Evolutionary conservation across 331 rosid species (phyloP).

Genomic region (Arachis monticola): DNA sequence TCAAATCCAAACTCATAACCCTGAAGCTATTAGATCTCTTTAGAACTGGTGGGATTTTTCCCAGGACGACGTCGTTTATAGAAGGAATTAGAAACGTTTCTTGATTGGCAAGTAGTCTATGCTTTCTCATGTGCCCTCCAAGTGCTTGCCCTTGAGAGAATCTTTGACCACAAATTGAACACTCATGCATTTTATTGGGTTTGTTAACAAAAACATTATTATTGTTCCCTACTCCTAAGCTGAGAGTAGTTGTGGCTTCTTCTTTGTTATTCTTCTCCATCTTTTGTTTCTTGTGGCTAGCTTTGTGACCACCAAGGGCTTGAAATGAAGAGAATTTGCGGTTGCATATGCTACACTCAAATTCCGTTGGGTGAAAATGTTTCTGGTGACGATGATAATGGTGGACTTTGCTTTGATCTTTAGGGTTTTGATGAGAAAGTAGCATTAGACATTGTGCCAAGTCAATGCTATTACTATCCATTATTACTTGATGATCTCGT

Average conservation of each 20-base stretch:
- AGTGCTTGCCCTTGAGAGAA: no score
- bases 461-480: constrained; percentile 31
- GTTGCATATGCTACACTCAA: constrained; percentile 72
- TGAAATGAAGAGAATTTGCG: constrained; percentile 69
- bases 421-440: constrained; percentile 32
- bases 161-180: no score
- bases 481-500: constrained; percentile 30
- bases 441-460: constrained; percentile 48
- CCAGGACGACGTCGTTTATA: not conserved
- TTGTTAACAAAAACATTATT: no score
- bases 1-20: constrained; percentile 63
- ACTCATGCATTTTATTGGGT: no score
- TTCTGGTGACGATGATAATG: not conserved
- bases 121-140: constrained; percentile 17
- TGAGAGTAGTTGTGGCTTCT: not conserved
- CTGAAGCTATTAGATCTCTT: constrained; percentile 53
- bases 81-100: constrained; percentile 31
- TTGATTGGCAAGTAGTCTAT: constrained; percentile 31
- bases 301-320: constrained; percentile 79
- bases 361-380: constrained; percentile 12
- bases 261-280: constrained; percentile 12
- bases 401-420: constrained; percentile 3
- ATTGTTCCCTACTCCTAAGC: not conserved
- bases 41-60: constrained; percentile 44
- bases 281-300: constrained; percentile 57